These are phyloP conservation scores for Solanum arcanum DNA, from an alignment of 257 asterid species.

Conservation along the genomic window DNA sequence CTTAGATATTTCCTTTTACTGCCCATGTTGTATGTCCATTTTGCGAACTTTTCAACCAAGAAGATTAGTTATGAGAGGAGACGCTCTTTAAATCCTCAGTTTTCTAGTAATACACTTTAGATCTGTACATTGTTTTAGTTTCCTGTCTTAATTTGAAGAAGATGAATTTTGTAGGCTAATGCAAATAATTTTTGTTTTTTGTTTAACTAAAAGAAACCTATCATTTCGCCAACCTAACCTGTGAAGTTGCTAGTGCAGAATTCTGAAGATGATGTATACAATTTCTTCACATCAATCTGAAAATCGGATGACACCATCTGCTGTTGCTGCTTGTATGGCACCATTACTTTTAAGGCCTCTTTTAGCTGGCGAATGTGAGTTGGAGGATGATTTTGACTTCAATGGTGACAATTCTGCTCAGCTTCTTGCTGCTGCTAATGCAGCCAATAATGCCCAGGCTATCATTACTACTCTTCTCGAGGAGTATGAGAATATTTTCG, in stretches of 20 bases:
- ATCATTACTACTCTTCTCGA: conserved; percentile 73
- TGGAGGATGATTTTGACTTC: conserved; percentile 67
- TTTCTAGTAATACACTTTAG: neutral
- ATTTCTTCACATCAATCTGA: conserved; percentile 62
- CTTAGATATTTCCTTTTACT: neutral
- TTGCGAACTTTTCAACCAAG: neutral
- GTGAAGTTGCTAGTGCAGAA: conserved; percentile 28
- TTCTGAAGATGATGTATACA: conserved; percentile 78
- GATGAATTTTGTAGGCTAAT: neutral
- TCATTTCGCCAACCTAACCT: neutral
- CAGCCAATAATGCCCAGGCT: conserved; percentile 90
- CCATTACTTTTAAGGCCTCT: conserved; percentile 94
- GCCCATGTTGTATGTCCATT: neutral
- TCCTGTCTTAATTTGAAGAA: neutral
- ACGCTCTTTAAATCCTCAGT: neutral
- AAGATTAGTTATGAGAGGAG: neutral
- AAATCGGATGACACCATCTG: conserved; percentile 83
- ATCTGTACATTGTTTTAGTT: neutral
- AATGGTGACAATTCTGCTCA: conserved; percentile 84
- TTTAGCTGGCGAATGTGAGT: conserved; percentile 86
- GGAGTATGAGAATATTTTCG: conserved; percentile 69
- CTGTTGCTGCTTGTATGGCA: conserved; percentile 98
- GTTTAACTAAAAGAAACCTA: neutral
- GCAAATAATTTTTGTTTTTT: neutral
- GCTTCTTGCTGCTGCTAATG: conserved; percentile 93